phyloP scores from a whole-genome alignment of 2,329 filamentous ascomycete species.

The Talaromyces verruculosus region DNA sequence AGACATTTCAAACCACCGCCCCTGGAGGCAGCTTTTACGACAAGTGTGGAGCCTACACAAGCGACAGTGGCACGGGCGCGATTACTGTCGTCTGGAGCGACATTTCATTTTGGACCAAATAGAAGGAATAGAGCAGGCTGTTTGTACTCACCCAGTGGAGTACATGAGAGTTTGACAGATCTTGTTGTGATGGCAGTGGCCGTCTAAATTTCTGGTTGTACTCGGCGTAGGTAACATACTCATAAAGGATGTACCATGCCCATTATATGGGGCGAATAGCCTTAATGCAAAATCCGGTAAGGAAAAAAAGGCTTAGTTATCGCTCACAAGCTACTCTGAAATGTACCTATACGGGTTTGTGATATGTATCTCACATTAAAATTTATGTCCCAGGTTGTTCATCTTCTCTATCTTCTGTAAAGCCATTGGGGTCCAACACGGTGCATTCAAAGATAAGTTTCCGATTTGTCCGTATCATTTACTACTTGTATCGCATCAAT shows the following conservation, averaged over 20 bases:
- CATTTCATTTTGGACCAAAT: slow-evolving; percentile 15
- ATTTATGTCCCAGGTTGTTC: not conserved
- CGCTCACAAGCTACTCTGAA: not conserved
- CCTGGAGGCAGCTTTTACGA: slow-evolving; percentile 16
- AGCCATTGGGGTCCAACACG: not conserved
- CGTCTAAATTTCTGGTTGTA: not conserved
- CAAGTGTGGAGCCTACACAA: slow-evolving; percentile 17
- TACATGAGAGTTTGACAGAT: not conserved
- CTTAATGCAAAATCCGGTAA: not conserved
- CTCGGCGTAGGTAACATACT: not conserved
- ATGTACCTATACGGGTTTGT: not conserved
- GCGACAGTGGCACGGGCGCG: slow-evolving; percentile 15
- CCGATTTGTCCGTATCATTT: not conserved
- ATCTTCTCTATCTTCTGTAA: not conserved
- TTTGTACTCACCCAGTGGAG: not conserved
- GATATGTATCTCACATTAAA: not conserved
- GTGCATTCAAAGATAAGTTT: not conserved
- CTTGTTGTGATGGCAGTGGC: not conserved
- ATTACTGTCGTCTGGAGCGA: slow-evolving; percentile 17
- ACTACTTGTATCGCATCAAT: not conserved
- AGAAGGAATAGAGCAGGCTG: not conserved
- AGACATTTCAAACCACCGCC: slow-evolving; percentile 6
- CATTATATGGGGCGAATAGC: not conserved
- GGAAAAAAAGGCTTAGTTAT: not conserved
- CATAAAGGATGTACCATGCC: not conserved